Evolutionary conservation across 257 asterid species (phyloP).

Genomic region (Avicennia marina): DNA sequence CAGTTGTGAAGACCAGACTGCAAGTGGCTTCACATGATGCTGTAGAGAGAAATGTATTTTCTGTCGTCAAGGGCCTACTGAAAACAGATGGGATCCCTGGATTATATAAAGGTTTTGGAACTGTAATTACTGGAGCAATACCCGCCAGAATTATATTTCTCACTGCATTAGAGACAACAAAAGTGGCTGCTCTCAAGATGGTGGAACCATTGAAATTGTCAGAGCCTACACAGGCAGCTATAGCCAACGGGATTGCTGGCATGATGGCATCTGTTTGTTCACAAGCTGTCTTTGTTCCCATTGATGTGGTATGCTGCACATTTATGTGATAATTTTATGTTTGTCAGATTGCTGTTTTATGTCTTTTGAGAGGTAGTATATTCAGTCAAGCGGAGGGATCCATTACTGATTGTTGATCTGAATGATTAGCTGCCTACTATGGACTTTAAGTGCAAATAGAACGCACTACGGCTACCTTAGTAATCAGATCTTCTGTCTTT

Average conservation of each 20-base stretch:
- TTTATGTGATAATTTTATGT: background rate
- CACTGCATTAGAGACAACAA: slow-evolving; percentile 74
- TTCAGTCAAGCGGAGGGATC: background rate
- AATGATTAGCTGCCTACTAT: background rate
- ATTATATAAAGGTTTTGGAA: slow-evolving; percentile 75
- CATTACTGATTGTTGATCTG: background rate
- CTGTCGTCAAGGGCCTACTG: slow-evolving; percentile 57
- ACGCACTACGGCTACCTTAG: background rate
- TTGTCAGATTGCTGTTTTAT: background rate
- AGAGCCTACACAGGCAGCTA: slow-evolving; percentile 70
- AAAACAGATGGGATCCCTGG: slow-evolving; percentile 75
- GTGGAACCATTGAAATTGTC: slow-evolving; percentile 58
- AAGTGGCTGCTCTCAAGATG: slow-evolving; percentile 58
- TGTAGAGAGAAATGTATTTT: slow-evolving; percentile 56
- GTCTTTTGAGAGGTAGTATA: background rate
- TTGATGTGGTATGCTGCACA: slow-evolving; percentile 66
- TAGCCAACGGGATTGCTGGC: slow-evolving; percentile 81
- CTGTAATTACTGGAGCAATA: slow-evolving; percentile 68
- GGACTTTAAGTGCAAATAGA: background rate
- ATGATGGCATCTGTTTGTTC: slow-evolving; percentile 75
- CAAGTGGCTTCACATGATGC: slow-evolving; percentile 62
- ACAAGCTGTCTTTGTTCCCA: slow-evolving; percentile 81
- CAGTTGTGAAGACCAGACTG: slow-evolving; percentile 78
- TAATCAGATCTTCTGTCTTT: background rate
- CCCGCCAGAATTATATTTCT: slow-evolving; percentile 84